Conservation (phyloP, 345 rosid genomes). For the Eucalyptus virginea region DNA sequence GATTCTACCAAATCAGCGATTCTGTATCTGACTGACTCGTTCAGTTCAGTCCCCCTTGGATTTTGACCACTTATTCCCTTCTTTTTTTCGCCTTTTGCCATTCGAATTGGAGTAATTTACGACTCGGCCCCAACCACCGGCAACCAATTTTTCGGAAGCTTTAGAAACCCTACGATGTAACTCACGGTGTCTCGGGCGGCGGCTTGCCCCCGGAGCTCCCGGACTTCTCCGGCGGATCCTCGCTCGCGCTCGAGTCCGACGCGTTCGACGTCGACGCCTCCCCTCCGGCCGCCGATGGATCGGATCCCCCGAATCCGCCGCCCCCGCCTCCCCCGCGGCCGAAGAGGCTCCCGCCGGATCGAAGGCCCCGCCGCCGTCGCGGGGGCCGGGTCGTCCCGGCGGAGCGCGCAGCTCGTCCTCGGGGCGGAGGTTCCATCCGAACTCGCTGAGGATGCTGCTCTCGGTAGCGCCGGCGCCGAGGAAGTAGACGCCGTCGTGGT, state of each 20-base stretch:
- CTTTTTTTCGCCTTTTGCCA: neutral
- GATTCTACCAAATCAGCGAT: neutral
- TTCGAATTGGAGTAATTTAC: neutral
- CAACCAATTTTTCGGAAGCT: neutral
- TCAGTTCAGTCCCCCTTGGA: neutral
- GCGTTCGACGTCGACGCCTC: constrained; percentile 35
- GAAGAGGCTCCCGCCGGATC: neutral
- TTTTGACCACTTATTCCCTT: neutral
- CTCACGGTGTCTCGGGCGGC: constrained; percentile 69
- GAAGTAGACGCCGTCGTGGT: constrained; percentile 32
- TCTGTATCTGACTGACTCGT: neutral
- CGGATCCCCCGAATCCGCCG: neutral
- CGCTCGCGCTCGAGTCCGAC: constrained; percentile 75
- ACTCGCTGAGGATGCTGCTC: constrained; percentile 41
- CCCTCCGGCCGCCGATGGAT: constrained; percentile 1
- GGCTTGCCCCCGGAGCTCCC: constrained; percentile 46
- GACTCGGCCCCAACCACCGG: neutral
- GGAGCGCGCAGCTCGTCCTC: neutral
- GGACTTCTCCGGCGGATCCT: constrained; percentile 39
- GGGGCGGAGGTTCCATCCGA: constrained; percentile 45
- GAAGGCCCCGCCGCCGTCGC: neutral
- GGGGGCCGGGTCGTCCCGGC: neutral
- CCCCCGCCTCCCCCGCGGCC: neutral
- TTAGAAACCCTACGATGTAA: neutral
- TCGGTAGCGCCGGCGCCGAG: constrained; percentile 26